Evolutionary conservation across 176 grass and related monocot species (phyloP).

Genomic region (Oropetium thomaeum): DNA sequence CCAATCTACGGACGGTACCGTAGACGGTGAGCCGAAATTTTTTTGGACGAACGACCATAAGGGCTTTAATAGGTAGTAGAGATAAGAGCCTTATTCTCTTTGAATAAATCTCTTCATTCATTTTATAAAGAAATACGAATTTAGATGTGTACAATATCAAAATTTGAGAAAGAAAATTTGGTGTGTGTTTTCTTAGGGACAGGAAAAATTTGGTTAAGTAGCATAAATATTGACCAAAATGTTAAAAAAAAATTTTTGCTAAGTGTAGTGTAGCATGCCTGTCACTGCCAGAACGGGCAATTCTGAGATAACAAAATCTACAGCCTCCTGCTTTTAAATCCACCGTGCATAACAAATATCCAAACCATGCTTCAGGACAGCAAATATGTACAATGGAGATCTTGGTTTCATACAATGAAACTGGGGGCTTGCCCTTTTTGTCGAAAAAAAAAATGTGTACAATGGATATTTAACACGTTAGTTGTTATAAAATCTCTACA

Average conservation of each 20-base stretch:
- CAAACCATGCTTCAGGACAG: not conserved
- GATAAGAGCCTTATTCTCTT: no score
- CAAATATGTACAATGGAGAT: not conserved
- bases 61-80: no score
- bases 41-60: no score
- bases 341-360: not conserved
- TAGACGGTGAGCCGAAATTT: no score
- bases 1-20: no score
- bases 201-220: not conserved
- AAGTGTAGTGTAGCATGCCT: not conserved
- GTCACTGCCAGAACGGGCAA: not conserved
- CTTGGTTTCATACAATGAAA: no score
- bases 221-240: not conserved
- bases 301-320: not conserved
- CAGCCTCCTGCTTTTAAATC: not conserved
- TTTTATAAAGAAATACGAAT: no score
- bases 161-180: no score
- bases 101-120: no score
- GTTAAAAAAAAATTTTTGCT: not conserved
- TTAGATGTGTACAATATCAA: not conserved
- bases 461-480: no score
- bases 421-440: no score
- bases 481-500: conserved; percentile 7
- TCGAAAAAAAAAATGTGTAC: not conserved
- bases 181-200: no score